Evolutionary conservation across 805 yeast species (phyloP).

Genomic region (Starmera dryadoides): DNA sequence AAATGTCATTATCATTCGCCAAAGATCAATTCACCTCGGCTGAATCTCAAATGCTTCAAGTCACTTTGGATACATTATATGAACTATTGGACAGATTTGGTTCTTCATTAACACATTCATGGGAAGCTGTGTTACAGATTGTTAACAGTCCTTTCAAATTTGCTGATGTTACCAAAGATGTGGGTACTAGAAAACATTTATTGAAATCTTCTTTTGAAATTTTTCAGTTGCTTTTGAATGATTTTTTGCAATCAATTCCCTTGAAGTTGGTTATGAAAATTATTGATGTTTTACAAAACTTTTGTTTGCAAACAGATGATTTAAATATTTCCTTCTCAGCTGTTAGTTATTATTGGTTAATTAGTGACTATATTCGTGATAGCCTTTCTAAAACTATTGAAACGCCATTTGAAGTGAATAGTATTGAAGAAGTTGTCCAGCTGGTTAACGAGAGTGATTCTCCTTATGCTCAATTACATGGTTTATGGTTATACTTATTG

Average conservation of each 20-base stretch:
- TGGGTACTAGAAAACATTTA: constrained; percentile 25
- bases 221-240: constrained; percentile 77
- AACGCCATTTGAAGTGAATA: constrained; percentile 10
- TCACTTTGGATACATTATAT: constrained; percentile 55
- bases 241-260: constrained; percentile 72
- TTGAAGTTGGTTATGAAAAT: constrained; percentile 52
- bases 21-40: constrained; percentile 36
- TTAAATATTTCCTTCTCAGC: constrained; percentile 87
- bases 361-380: constrained; percentile 67
- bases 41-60: constrained; percentile 62
- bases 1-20: constrained; percentile 27
- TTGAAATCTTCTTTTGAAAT: constrained; percentile 72
- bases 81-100: constrained; percentile 78
- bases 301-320: constrained; percentile 65
- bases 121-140: constrained; percentile 68
- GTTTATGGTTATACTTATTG: constrained; percentile 60
- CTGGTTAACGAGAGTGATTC: constrained; percentile 15
- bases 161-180: constrained; percentile 19
- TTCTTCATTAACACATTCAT: constrained; percentile 47
- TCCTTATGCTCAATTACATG: constrained; percentile 24
- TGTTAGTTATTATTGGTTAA: constrained; percentile 85
- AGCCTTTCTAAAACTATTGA: background rate
- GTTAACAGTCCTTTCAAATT: constrained; percentile 47
- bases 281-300: constrained; percentile 65
- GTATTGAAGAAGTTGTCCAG: constrained; percentile 18